Base-by-base conservation (phyloP, 2,329 filamentous ascomycete genomes). In the Pleomassaria siparia region DNA sequence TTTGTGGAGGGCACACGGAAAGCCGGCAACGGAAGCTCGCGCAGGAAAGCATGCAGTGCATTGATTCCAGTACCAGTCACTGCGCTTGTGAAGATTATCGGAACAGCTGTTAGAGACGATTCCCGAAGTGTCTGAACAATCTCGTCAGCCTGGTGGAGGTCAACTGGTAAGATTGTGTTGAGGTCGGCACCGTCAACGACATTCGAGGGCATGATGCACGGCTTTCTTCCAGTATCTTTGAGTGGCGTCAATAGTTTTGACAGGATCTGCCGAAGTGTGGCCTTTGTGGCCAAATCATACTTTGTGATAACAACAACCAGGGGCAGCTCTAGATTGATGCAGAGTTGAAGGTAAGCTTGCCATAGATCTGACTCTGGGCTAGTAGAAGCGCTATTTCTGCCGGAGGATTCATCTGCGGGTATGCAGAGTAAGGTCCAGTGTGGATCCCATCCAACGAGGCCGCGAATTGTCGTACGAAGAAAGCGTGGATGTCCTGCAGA, bases 361-460 rank as follows among this genome's bases (percentile, higher is more conserved):
- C 87, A 87, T 3, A 94, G 76, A 58, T 94, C 87, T 35, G 88
- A 77, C 32, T 85, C 83, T 8, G 77, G 70, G 2, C 76, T 74
- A 15, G 78, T 72, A 0, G 78, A 80, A 46, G 75, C 74, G 6
- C 74, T 74, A 22, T 62, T 59, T 49, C 64, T 71, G 3, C 67
- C 64, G n/a, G 64, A 58, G 33, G 67, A 62, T 40, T 73, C 70
- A 62, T 94, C 88, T 28, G 89, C 90, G 39, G 90, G 85, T 51
- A 97, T 84, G 58, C 95, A 96, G 2, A 97, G 78, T 18, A 96
- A 71, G 1, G 89, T 91, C 86, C 94, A 99, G 66, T 97, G 91
- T 8, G 94, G 94, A 29, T 89, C 88, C 91, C 94, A 97, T 37
- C 91, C 94, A 54, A 99, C 81, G n/a, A 99, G 77, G 0, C 91